phyloP scores from a whole-genome alignment of 441 rosid genomes.

The Adansonia rubrostipa region DNA sequence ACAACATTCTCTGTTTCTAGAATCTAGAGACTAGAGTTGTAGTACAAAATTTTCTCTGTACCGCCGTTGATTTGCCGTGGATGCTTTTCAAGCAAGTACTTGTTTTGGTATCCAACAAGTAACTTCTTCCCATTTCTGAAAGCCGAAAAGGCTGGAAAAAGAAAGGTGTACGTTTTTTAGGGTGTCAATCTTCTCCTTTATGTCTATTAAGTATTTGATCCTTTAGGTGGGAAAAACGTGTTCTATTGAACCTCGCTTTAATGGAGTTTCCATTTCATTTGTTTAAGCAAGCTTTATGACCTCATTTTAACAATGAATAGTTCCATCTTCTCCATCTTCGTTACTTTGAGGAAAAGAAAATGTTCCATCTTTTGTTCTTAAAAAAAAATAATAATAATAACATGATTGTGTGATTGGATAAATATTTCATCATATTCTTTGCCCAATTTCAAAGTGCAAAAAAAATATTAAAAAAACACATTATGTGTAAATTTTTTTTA shows the following conservation, averaged over 20 bases:
- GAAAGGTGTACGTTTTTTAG: background rate
- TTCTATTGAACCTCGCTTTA: background rate
- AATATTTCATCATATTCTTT: background rate
- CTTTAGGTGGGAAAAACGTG: background rate
- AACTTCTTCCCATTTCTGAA: background rate
- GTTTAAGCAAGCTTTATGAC: background rate
- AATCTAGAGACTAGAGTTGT: background rate
- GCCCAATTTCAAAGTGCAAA: too few relatives aligned
- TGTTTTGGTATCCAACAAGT: background rate
- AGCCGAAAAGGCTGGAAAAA: background rate
- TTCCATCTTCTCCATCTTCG: background rate
- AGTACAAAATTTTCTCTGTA: background rate
- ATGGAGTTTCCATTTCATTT: background rate
- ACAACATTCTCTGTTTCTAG: background rate
- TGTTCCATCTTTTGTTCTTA: background rate
- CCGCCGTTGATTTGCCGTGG: background rate
- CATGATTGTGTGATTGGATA: background rate
- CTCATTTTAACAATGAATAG: background rate
- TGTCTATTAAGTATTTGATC: background rate
- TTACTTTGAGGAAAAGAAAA: background rate
- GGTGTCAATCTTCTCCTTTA: background rate
- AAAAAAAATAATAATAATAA: background rate
- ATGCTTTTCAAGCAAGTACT: background rate
- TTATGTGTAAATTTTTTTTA: too few relatives aligned
- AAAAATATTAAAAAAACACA: too few relatives aligned